Base-by-base conservation (phyloP, 164 flowering plant species). In the Vitis amurensis region DNA sequence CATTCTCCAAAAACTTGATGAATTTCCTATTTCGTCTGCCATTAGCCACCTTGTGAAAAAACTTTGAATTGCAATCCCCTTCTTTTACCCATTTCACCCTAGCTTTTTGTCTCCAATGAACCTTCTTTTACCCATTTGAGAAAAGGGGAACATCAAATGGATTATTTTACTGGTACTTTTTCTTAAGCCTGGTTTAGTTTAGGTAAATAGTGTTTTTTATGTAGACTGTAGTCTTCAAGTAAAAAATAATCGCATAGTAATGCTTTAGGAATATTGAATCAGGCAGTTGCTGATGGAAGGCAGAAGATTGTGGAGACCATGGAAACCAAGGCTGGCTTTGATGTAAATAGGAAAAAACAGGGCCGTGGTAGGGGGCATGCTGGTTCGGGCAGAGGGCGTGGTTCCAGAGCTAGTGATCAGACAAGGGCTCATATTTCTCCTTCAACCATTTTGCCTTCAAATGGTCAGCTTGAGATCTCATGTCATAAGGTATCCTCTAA, bases 321-420 rank as follows among this genome's bases (percentile, higher is more conserved):
- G 27, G 94, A 87, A 29, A 16, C 70, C 58, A 89, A 84, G 83
- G 60, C 68, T 66, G 71, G 76, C 66, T 58, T 73, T 73, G 97
- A 93, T 69, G 74, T 63, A 67, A 86, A 71, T 76, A 88, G 75
- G 78, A 90, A 81, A 82, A 95, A 82, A 72, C 90, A 85, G 69
- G 87, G 88, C 71, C 97, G 97, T 74, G 90, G 94, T 17, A 85
- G 91, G 85, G 94, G 89, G 14, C 82, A 84, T 50, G 69, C 89
- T 67, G 70, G 50, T 60, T 76, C 93, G 64, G 85, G 93, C 63
- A 82, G 91, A 78, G 93, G 93, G 16, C 98, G 97, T 70, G 91
- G 88, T 59, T 74, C 87, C 50, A 85, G 78, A 74, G 75, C 67
- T 64, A 84, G 77, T 86, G 94, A 87, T 70, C 91, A 80, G 63